Base-by-base conservation (phyloP, 2,329 filamentous ascomycete genomes). In the Neofusicoccum ribis region DNA sequence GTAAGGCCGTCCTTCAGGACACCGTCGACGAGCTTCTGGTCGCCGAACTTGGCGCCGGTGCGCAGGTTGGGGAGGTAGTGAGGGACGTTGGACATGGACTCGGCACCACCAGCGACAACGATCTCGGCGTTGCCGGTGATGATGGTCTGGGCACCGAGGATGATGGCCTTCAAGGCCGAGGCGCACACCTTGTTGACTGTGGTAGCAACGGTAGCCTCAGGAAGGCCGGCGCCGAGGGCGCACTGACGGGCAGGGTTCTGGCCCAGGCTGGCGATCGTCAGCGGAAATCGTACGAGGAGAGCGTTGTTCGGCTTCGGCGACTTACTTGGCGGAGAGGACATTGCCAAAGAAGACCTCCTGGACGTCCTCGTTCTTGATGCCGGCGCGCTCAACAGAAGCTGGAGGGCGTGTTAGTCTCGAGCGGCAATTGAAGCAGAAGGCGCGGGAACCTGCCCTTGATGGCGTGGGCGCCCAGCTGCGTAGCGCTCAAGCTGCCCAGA, bases 181-280 rank as follows among this genome's bases (percentile, higher is more conserved):
- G 95, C 95, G 86, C 95, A 99, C 77, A 99, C 95, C 85, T 99
- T 99, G 89, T 99, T 99, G 76, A 99, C 88, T 61, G 93, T 96
- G 51, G 95, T 99, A 81, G 90, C 91, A 72, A 96, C 87, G 69
- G 91, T 91, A 63, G 86, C 85, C 69, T 96, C 85, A 63, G 88
- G 82, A 69, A 99, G 91, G 68, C 95, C 95, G 74, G 92, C 95
- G 73, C 89, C 88, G 74, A 99, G 86, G 73, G 93, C 92, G 80
- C 91, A 96, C 83, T 99, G 95, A 74, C 95, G 90, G 71, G 95
- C 93, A 70, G 96, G 95, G 77, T 96, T 96, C 82, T 99, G 95
- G 69, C 95, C 95, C 72, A 98, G 86, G 79, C 93, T 97, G 72
- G 37, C n/a, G 64, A 70, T 27, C 11, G 51, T 58, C 27, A 56